Evolutionary conservation across 352 stramenopile species (phyloP).

Genomic region (Peronospora tabacina): DNA sequence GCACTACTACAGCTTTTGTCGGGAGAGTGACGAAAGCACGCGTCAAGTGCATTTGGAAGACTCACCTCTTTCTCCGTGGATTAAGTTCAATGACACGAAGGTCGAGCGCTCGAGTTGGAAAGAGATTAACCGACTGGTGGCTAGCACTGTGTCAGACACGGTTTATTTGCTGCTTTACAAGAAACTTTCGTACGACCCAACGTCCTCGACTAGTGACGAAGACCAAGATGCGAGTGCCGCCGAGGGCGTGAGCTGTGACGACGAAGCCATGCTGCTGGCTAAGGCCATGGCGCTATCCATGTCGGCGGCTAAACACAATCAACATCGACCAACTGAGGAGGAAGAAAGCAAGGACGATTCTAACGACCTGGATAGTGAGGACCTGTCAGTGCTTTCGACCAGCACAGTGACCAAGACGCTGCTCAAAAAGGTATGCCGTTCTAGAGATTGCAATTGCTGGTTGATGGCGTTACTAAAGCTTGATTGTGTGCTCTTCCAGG

Average conservation of each 20-base stretch:
- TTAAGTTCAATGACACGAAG: conserved; percentile 88
- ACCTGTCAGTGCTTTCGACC: conserved; percentile 15
- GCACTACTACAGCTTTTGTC: conserved; percentile 89
- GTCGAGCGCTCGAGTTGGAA: conserved; percentile 72
- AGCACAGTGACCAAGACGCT: conserved; percentile 35
- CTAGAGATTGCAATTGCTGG: not conserved
- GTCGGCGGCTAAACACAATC: conserved; percentile 55
- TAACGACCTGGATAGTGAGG: conserved; percentile 11
- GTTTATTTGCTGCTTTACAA: conserved; percentile 88
- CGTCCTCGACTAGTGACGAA: conserved; percentile 1
- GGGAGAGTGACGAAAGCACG: conserved; percentile 64
- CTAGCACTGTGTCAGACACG: conserved; percentile 78
- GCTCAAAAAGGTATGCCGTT: conserved; percentile 45
- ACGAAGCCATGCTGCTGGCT: conserved; percentile 80
- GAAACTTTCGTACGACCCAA: conserved; percentile 54
- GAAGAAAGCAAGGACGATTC: conserved; percentile 32
- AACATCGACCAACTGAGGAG: conserved; percentile 31
- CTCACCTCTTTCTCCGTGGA: conserved; percentile 72
- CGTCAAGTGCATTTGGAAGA: conserved; percentile 75
- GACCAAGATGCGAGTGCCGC: conserved; percentile 7
- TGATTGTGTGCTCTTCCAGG: conserved; percentile 26
- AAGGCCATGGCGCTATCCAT: conserved; percentile 87
- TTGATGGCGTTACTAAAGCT: not conserved
- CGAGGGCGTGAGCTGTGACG: conserved; percentile 18
- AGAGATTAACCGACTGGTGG: conserved; percentile 72